phyloP scores from a whole-genome alignment of 495 filamentous ascomycete genomes.

The Podospora comata region DNA sequence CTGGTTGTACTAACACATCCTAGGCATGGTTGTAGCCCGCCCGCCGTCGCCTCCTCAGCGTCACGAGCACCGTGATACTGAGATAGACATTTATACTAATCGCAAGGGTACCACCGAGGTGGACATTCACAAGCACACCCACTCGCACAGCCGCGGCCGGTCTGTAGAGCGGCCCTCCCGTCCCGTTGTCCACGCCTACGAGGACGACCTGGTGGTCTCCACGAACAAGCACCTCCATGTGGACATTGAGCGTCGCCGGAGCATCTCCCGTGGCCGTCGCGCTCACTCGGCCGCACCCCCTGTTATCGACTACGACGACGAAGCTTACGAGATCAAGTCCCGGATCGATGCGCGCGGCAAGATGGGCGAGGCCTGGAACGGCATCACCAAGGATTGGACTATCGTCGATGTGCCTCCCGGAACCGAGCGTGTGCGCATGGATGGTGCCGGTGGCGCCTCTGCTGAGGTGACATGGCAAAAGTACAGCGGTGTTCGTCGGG shows the following conservation, averaged over 20 bases:
- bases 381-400: conserved; percentile 67
- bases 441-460: conserved; percentile 63
- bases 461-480: conserved; percentile 72
- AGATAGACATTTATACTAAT: conserved; percentile 54
- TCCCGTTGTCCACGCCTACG: conserved; percentile 30
- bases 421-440: conserved; percentile 70
- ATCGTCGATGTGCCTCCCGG: conserved; percentile 80
- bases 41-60: conserved; percentile 45
- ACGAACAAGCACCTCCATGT: conserved; percentile 59
- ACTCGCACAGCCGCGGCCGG: conserved; percentile 31
- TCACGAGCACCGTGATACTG: conserved; percentile 43
- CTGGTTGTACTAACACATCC: conserved; percentile 15
- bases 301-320: conserved; percentile 46
- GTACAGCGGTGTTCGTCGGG: conserved; percentile 70
- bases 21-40: conserved; percentile 43
- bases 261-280: conserved; percentile 35
- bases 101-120: conserved; percentile 47
- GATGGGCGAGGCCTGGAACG: conserved; percentile 64
- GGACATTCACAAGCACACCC: conserved; percentile 43
- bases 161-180: conserved; percentile 35
- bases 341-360: conserved; percentile 56
- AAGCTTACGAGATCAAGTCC: conserved; percentile 65
- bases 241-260: conserved; percentile 46
- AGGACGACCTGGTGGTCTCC: conserved; percentile 41
- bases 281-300: conserved; percentile 49